Base-by-base conservation (phyloP, 108 stramenopile genomes). In the Cyclotella sp. region DNA sequence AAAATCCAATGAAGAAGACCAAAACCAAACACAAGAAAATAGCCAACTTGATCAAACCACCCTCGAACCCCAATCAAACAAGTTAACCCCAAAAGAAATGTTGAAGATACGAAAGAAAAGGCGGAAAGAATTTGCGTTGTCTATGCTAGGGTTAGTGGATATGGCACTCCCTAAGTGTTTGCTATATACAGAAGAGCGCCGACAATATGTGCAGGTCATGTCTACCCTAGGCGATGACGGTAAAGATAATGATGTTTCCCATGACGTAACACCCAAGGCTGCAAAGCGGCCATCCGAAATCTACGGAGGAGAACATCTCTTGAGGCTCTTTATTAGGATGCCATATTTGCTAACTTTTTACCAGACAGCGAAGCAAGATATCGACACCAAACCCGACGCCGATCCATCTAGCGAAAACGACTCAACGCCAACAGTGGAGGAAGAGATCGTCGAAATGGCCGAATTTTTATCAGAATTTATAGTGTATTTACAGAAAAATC, bases 271-370 rank as follows among this genome's bases (percentile, higher is more conserved):
- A 28, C 13, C 22, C 73, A 27, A 69, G 49, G 21, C 18, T 29
- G 14, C 57, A 8, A 70, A 53, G 34, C 77, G 58, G 41, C 83
- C 86, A 43, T 72, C 70, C 28, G 57, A 77, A 28, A 54, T 79
- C 3, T 86, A 86, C 49, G 83, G 83, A 58, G 76, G 67, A 19
- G 65, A 80, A 30, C 75, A 80, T 49, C 61, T 86, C 15, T 55
- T 84, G 27, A 30, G 86, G 19, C 49, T 86, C 1, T 73, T 86
- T 63, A 18, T 84, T 10, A 80, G 65, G 66, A 44, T 86, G 63
- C 86, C 86, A 29, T 62, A 41, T 16, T 10, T 58, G 0, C 27
- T 70, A 9, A 21, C 14, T 28, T 6, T 27, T 24, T 43, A 19
- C 21, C 54, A 16, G 9, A 14, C 40, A 8, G 5, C 22, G 9